Conservation (phyloP, 2,329 filamentous ascomycete genomes). For the Arthroderma uncinatum region DNA sequence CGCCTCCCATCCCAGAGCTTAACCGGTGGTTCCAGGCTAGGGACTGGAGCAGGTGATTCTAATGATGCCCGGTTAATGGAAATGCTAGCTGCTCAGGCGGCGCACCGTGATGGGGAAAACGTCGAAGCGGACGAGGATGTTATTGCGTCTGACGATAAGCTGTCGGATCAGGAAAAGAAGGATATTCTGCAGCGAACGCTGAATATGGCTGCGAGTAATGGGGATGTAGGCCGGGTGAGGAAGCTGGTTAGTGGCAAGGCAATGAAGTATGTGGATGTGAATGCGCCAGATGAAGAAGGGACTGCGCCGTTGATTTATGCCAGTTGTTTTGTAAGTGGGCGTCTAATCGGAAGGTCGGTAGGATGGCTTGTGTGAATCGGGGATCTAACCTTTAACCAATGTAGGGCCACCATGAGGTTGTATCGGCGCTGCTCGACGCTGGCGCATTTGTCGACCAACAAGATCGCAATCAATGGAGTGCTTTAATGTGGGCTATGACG, state of each 20-base stretch:
- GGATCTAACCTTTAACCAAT: constrained; percentile 6
- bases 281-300: constrained; percentile 83
- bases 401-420: constrained; percentile 79
- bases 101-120: constrained; percentile 56
- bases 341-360: not conserved
- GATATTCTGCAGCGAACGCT: constrained; percentile 74
- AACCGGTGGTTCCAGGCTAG: not conserved
- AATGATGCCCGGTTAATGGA: constrained; percentile 77
- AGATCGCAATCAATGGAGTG: constrained; percentile 93
- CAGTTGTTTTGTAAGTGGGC: constrained; percentile 75
- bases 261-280: constrained; percentile 67
- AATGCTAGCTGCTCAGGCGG: constrained; percentile 91
- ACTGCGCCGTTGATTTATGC: constrained; percentile 96
- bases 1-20: constrained; percentile 20
- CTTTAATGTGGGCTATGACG: constrained; percentile 99
- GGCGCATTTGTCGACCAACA: constrained; percentile 85
- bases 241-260: constrained; percentile 65
- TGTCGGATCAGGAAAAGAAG: constrained; percentile 67
- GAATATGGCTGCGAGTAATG: constrained; percentile 94
- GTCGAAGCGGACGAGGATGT: constrained; percentile 69
- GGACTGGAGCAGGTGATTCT: constrained; percentile 24
- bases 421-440: constrained; percentile 69
- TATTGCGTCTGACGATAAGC: constrained; percentile 60
- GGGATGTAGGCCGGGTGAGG: constrained; percentile 70
- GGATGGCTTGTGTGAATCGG: not conserved